Evolutionary conservation across 352 stramenopile genomes (phyloP), one percentile per base, ranked within the genome.

Genomic region (Blastocystis sp.): DNA sequence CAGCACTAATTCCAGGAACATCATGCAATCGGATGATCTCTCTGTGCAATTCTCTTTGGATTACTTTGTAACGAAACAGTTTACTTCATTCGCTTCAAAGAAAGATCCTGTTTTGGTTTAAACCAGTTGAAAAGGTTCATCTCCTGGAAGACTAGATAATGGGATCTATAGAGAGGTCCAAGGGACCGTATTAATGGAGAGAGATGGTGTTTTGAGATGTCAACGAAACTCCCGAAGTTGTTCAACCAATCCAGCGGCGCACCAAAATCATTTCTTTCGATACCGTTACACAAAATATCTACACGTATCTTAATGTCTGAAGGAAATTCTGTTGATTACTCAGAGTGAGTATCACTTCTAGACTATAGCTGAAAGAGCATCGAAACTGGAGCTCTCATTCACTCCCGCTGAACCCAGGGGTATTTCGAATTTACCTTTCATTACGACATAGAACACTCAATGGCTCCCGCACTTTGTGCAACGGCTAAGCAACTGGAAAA

Each of bases 1-100:
- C 61, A 16, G 61, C n/a, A 66, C 9, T 29, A 21, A 73, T 46
- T 73, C 61, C 61, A 11, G 61, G 61, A 73, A 73, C 24, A n/a
- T 73, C 61, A 49, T 37, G 61, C n/a, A 73, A 29, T 24, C 61
- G 61, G 24, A 73, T 73, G 24, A 73, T 73, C 32, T 73, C 61
- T 39, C 51, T 73, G 2, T 73, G 61, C 24, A 73, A 73, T 46
- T 73, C 61, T n/a, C 61, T 73, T 19, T 46, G 9, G 11, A 37
- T 73, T 52, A 19, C 24, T 39, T 73, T 7, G 7, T 6, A 73
- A 14, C 32, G 11, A 7, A 16, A 6, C 16, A 16, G 12, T 52
- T 14, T 46, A 73, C 61, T 73, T 73, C 61, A 73, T 73, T 73
- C 61, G 61, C 12, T 73, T 46, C 61, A 73, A 29, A 0, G 61